Percentiles rank a stretch among this genome's conserved stretches.
These are phyloP conservation scores for Diaporthe vexans DNA, from an alignment of 2,329 filamentous ascomycete species.

Conservation along the genomic window DNA sequence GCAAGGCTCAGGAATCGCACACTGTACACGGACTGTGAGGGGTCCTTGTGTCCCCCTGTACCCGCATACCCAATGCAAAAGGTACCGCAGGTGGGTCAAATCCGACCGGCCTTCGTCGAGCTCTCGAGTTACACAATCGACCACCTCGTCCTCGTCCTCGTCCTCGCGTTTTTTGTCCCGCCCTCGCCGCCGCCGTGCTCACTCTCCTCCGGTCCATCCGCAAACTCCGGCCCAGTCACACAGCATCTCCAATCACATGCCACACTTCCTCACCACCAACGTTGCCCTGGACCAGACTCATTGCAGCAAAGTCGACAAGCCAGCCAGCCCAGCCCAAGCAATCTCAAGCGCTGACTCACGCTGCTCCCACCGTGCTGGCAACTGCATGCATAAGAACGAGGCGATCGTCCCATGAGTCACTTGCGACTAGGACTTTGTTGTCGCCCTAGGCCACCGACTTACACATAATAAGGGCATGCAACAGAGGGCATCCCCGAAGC, in stretches of 20 bases:
- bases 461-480: neutral
- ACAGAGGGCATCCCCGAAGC: constrained; percentile 5
- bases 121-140: neutral
- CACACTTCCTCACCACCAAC: constrained; percentile 3
- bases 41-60: neutral
- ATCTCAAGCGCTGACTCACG: constrained; percentile 26
- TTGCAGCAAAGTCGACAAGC: neutral
- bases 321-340: neutral
- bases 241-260: neutral
- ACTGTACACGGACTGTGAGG: constrained; percentile 16
- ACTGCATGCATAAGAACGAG: constrained; percentile 2
- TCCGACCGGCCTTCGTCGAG: neutral
- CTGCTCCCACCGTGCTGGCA: constrained; percentile 8
- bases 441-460: neutral
- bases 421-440: neutral
- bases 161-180: constrained; percentile 4
- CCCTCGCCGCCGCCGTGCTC: constrained; percentile 21
- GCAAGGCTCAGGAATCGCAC: constrained; percentile 1
- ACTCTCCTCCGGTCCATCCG: constrained; percentile 22
- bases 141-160: constrained; percentile 15
- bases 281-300: neutral
- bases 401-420: constrained; percentile 13
- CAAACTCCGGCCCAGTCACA: constrained; percentile 23
- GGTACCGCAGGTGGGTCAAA: neutral
- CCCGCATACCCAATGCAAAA: too few relatives aligned